These are phyloP conservation scores for Aspergillus oerlinghausenensis DNA, from an alignment of 2,329 filamentous ascomycete species.

Conservation along the genomic window DNA sequence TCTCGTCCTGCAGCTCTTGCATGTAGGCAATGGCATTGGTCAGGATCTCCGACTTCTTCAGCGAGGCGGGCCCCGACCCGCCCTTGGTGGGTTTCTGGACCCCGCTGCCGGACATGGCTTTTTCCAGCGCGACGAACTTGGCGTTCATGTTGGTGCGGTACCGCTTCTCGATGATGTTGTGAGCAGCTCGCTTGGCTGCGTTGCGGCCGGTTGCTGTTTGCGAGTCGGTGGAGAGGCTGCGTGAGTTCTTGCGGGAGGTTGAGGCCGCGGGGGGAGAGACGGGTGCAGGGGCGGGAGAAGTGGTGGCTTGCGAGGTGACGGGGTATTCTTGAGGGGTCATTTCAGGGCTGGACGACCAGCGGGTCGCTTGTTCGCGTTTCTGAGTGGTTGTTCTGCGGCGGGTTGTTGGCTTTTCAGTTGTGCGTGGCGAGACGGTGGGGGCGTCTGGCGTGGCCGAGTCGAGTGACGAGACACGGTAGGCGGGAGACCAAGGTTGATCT, in stretches of 20 bases:
- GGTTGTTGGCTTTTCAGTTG: constrained; percentile 2
- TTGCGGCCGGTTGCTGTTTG: constrained; percentile 23
- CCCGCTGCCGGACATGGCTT: constrained; percentile 27
- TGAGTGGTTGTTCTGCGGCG: constrained; percentile 8
- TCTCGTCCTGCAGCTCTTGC: constrained; percentile 33
- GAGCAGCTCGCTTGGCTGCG: constrained; percentile 37
- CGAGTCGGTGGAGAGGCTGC: constrained; percentile 25
- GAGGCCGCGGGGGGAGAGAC: constrained; percentile 4
- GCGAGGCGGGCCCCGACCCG: constrained; percentile 23
- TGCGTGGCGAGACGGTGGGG: not conserved
- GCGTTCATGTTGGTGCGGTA: constrained; percentile 42
- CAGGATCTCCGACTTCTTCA: constrained; percentile 37
- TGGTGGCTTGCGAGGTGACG: constrained; percentile 5
- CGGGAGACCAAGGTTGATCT: constrained; percentile 29
- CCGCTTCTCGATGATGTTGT: constrained; percentile 41
- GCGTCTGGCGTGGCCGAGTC: constrained; percentile 9
- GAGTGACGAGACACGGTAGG: constrained; percentile 17
- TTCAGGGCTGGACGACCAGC: constrained; percentile 27
- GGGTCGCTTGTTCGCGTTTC: constrained; percentile 7
- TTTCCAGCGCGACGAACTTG: constrained; percentile 37
- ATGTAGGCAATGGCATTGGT: constrained; percentile 35
- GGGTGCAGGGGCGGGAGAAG: constrained; percentile 8
- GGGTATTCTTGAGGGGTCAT: constrained; percentile 22
- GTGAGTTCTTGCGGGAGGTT: constrained; percentile 18
- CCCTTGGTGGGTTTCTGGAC: constrained; percentile 21